phyloP scores from a whole-genome alignment of 768 basidiomycete species.

The Termitomyces sp. region DNA sequence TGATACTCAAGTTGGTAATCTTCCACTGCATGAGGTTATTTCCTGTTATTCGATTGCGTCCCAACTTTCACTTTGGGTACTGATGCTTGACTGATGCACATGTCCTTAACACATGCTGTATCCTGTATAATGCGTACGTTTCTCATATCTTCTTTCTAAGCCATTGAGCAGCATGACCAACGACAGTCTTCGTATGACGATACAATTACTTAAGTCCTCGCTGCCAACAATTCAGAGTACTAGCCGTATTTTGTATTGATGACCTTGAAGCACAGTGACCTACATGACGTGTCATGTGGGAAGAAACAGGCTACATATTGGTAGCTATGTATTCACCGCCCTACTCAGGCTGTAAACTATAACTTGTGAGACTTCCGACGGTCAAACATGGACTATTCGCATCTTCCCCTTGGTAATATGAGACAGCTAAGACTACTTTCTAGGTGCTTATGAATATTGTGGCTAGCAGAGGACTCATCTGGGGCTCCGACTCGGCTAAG shows the following conservation, averaged over 20 bases:
- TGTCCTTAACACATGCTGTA: too few relatives aligned
- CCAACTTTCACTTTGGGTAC: too few relatives aligned
- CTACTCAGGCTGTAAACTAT: not conserved
- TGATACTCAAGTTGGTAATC: too few relatives aligned
- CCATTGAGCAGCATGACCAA: not conserved
- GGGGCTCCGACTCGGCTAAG: too few relatives aligned
- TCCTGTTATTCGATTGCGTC: too few relatives aligned
- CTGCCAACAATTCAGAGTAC: not conserved
- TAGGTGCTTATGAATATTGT: not conserved
- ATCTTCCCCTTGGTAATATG: not conserved
- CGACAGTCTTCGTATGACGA: not conserved
- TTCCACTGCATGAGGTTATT: too few relatives aligned
- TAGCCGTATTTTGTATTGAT: not conserved
- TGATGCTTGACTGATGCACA: too few relatives aligned
- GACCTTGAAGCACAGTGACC: not conserved
- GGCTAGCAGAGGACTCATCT: not conserved
- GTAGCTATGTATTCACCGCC: not conserved
- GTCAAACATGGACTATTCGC: not conserved
- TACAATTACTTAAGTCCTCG: not conserved
- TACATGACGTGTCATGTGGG: not conserved
- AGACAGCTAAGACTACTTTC: not conserved
- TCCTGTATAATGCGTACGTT: not conserved
- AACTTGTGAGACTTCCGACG: not conserved
- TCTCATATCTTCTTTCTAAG: not conserved
- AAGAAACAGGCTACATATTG: not conserved